Percentiles rank a stretch among this genome's conserved stretches.
Evolutionary conservation across 306 rosid genomes (phyloP).

Genomic region (Geum urbanum): DNA sequence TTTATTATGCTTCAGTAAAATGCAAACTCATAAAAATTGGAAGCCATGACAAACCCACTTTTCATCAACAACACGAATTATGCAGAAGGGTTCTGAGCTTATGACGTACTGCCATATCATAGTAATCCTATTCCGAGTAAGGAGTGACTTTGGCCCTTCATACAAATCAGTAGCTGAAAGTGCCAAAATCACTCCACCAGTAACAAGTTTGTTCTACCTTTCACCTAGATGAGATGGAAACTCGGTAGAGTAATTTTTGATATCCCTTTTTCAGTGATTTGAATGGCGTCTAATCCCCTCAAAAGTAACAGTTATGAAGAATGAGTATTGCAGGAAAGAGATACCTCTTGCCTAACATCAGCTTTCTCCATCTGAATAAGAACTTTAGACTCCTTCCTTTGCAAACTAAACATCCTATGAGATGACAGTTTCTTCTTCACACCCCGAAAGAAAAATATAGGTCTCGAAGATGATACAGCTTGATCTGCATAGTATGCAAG

Average conservation of each 20-base stretch:
- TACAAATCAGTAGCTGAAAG: neutral
- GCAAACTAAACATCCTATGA: no score
- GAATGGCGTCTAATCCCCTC: no score
- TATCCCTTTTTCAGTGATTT: neutral
- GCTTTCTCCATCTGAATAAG: constrained; percentile 73
- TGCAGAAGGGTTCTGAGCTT: neutral
- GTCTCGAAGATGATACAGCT: constrained; percentile 54
- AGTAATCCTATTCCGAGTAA: neutral
- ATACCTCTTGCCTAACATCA: constrained; percentile 85
- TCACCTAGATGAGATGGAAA: constrained; percentile 1
- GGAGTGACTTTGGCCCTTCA: neutral
- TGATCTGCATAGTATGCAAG: constrained; percentile 72
- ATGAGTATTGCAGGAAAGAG: constrained; percentile 11
- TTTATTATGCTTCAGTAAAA: constrained; percentile 2
- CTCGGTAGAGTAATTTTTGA: neutral
- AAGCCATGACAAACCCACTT: neutral
- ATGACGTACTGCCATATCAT: neutral
- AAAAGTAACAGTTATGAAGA: neutral
- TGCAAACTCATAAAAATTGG: neutral
- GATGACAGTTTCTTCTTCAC: constrained; percentile 38
- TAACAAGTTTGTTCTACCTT: neutral
- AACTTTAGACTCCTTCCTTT: no score
- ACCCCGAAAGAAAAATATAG: constrained; percentile 50
- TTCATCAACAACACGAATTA: neutral
- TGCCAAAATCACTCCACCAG: neutral